phyloP scores from a whole-genome alignment of 208 protist genomes.

The Trichomonas gallinae region DNA sequence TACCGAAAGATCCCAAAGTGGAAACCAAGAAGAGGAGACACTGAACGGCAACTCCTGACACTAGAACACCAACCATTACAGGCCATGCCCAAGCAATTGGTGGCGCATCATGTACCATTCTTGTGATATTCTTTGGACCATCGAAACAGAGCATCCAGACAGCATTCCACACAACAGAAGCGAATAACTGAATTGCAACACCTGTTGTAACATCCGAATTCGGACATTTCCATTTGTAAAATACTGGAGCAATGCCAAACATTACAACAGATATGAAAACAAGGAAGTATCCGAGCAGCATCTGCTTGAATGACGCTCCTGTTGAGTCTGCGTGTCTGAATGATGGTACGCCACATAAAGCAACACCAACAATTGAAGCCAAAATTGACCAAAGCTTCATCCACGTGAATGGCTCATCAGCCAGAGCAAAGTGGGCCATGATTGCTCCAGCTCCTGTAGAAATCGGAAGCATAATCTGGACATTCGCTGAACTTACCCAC shows the following conservation, averaged over 20 bases:
- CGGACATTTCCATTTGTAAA: neutral
- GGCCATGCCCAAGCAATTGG: neutral
- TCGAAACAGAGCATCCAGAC: neutral
- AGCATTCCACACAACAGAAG: neutral
- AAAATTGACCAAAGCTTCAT: neutral
- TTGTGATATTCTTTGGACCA: neutral
- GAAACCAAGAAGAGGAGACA: neutral
- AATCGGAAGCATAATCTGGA: neutral
- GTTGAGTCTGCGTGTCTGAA: neutral
- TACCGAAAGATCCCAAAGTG: neutral
- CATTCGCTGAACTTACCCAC: neutral
- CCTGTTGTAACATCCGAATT: neutral
- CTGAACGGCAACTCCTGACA: neutral
- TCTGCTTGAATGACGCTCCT: neutral
- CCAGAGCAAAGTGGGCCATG: neutral
- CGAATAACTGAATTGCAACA: neutral
- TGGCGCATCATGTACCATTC: neutral
- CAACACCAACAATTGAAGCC: neutral
- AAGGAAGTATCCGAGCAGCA: neutral
- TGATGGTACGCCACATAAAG: neutral
- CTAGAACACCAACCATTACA: neutral
- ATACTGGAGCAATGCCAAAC: neutral
- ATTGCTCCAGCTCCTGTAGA: neutral
- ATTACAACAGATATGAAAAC: neutral
- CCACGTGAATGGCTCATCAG: neutral